Evolutionary conservation across 2,329 filamentous ascomycete species (phyloP).

Genomic region (Trichoderma brevicompactum): DNA sequence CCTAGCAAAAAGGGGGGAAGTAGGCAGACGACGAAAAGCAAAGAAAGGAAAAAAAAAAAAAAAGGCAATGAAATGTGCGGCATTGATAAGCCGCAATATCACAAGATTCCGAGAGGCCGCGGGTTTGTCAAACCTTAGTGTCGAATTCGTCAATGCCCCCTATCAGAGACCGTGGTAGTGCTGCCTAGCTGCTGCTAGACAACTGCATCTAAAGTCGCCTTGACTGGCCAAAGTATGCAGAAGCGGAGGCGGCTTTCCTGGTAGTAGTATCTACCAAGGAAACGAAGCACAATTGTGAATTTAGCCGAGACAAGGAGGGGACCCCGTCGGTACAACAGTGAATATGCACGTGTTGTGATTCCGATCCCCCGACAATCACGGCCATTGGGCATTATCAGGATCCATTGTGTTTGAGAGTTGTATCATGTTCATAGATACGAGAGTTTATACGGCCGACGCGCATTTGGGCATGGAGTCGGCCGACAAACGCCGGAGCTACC

Average conservation of each 20-base stretch:
- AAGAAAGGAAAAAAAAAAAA: neutral
- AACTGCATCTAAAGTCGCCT: constrained; percentile 17
- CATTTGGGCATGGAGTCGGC: neutral
- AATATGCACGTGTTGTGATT: constrained; percentile 15
- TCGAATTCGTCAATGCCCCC: neutral
- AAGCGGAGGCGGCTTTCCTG: constrained; percentile 19
- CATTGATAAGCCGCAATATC: constrained; percentile 22
- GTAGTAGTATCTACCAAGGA: constrained; percentile 1
- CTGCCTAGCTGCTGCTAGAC: constrained; percentile 6
- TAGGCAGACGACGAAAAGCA: neutral
- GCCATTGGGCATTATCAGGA: neutral
- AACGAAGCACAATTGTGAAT: neutral
- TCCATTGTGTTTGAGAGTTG: neutral
- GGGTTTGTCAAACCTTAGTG: constrained; percentile 16
- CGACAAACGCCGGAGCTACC: neutral
- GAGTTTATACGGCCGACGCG: neutral
- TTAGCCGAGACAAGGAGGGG: constrained; percentile 24
- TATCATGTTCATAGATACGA: neutral
- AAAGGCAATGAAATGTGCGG: neutral
- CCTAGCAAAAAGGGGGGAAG: neutral
- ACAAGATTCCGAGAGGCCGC: constrained; percentile 9
- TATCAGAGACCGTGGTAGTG: constrained; percentile 1
- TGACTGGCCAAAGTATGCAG: constrained; percentile 13
- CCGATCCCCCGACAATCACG: constrained; percentile 17
- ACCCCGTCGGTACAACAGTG: constrained; percentile 8